Conservation (phyloP, 306 rosid species). For the Sesbania bispinosa region DNA sequence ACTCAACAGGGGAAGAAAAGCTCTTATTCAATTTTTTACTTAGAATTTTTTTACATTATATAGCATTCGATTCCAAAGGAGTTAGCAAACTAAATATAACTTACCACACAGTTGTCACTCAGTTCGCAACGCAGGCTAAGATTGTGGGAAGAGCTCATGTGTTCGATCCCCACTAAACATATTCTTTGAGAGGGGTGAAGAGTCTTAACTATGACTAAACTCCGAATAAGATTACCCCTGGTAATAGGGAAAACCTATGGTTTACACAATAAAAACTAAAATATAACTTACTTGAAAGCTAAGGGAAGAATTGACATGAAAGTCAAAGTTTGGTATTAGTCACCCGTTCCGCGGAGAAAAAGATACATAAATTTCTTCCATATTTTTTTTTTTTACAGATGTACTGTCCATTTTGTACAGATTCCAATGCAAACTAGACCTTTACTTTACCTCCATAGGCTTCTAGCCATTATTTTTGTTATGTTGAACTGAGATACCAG, state of each 20-base stretch:
- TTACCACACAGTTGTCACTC: too few species aligned
- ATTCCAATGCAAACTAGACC: not conserved
- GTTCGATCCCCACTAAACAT: too few species aligned
- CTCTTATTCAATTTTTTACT: not conserved
- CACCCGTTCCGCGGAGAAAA: not conserved
- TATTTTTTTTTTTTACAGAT: not conserved
- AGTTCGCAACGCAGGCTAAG: too few species aligned
- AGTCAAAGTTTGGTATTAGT: slow-evolving; percentile 23
- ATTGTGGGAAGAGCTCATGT: too few species aligned
- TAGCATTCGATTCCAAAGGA: not conserved
- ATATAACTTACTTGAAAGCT: slow-evolving; percentile 18
- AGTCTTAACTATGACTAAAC: too few species aligned
- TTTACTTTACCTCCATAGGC: not conserved
- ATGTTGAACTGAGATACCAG: not conserved
- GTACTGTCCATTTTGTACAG: not conserved
- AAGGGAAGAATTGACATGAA: slow-evolving; percentile 7
- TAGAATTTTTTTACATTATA: not conserved
- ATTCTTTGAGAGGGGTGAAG: too few species aligned
- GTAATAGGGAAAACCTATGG: too few species aligned
- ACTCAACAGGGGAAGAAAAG: not conserved
- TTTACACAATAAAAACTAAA: too few species aligned
- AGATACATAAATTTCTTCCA: not conserved
- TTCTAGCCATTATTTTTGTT: not conserved
- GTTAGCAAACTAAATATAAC: too few species aligned
- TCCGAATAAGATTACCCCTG: too few species aligned